phyloP scores from a whole-genome alignment of 1,284 basidiomycete genomes.

The Ustilago hordei region DNA sequence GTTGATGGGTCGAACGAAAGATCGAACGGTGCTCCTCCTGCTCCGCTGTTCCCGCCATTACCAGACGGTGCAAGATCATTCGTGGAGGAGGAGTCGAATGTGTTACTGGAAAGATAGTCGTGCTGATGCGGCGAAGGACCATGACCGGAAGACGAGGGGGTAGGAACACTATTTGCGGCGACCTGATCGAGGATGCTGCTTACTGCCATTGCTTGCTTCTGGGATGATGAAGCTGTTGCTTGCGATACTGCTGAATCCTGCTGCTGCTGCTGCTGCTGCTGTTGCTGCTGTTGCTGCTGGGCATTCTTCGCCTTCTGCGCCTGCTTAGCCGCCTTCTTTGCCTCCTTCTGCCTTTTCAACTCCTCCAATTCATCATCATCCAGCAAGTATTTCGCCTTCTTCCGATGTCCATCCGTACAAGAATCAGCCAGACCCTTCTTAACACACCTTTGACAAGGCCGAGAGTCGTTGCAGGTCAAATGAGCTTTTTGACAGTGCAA shows the following conservation, averaged over 20 bases:
- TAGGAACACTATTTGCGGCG: constrained; percentile 19
- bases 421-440: constrained; percentile 90
- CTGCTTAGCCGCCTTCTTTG: constrained; percentile 48
- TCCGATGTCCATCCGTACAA: constrained; percentile 93
- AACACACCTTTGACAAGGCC: constrained; percentile 92
- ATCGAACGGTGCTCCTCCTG: constrained; percentile 22
- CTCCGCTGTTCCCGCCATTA: constrained; percentile 10
- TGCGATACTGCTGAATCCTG: constrained; percentile 18
- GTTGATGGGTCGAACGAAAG: constrained; percentile 76
- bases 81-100: constrained; percentile 32
- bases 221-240: constrained; percentile 18
- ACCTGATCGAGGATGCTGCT: constrained; percentile 46
- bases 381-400: constrained; percentile 91
- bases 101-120: constrained; percentile 50
- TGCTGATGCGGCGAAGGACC: constrained; percentile 47
- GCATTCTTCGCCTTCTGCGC: constrained; percentile 25
- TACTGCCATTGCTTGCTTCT: constrained; percentile 31
- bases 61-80: constrained; percentile 15
- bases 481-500: constrained; percentile 93
- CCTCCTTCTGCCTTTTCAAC: constrained; percentile 55
- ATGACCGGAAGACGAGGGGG: constrained; percentile 42
- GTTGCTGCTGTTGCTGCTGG: constrained; percentile 12
- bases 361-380: constrained; percentile 67
- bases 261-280: too few relatives aligned
- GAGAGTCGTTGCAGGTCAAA: constrained; percentile 94